Base-by-base conservation (phyloP, 2,329 filamentous ascomycete genomes). In the Tolypocladium paradoxum region DNA sequence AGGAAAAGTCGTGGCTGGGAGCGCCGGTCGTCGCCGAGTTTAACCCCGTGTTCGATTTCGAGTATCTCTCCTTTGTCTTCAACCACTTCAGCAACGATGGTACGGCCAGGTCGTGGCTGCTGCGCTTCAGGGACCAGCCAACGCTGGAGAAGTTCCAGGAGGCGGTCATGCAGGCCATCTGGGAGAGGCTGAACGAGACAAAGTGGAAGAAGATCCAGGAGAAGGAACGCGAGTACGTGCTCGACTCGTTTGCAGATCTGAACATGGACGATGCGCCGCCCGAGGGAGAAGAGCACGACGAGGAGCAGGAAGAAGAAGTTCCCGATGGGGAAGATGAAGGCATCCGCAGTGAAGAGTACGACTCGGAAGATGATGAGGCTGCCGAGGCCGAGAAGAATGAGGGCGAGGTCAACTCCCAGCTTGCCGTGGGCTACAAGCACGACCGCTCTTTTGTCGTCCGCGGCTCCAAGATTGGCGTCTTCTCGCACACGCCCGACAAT, bases 51-150 rank as follows among this genome's bases (percentile, higher is more conserved):
- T 99, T 97, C 76, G 97, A 97, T 72, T 97, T 96, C 60, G 93
- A 99, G 68, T 97, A 92, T 63, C 77, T 96, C n/a, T 97, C 92
- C 0, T 97, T 97, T 68, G 96, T 99, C 64, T 99, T 99, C 79
- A 99, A 99, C 64, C 90, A 96, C 67, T 97, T 96, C 67, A 81
- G 87, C 16, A 79, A 85, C 36, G 89, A 96, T 68, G 90, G 91
- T 2, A 88, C 87, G 2, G 92, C 93, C 5, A 95, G 91, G 68
- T 99, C 93, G 1, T 99, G 93, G 92, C 79, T 99, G 16, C 75
- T 99, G 36, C 85, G 91, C 16, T 99, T 99, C 74, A 89, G 87
- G 62, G 87, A 96, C 60, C 87, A 90, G 61, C 74, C 82, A 22
- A 84, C 85, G 0, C 77, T 95, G 51, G 90, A 96, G 66, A 79